Evolutionary conservation across 2,329 filamentous ascomycete genomes (phyloP).

Genomic region (Davidsoniella eucalypti): DNA sequence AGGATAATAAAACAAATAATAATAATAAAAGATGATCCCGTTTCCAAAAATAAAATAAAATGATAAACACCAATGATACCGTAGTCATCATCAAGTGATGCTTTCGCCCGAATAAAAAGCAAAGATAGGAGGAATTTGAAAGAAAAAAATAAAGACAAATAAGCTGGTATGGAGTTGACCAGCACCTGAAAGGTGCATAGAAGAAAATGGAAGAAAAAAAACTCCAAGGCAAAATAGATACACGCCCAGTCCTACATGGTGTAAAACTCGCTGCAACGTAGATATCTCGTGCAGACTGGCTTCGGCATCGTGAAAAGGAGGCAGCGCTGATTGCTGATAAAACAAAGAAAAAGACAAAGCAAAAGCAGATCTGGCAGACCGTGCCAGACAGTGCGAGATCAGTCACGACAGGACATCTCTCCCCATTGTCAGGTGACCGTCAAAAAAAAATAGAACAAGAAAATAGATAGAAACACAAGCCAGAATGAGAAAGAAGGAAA

Average conservation of each 20-base stretch:
- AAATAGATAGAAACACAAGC: not conserved
- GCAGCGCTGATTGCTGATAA: not conserved
- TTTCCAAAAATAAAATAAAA: not conserved
- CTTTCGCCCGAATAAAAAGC: not conserved
- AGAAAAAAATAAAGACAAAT: not conserved
- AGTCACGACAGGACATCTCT: not conserved
- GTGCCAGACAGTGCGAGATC: too few species aligned
- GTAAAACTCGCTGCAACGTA: not conserved
- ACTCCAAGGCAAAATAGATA: slow-evolving; percentile 1
- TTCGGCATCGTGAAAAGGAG: not conserved
- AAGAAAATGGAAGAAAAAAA: slow-evolving; percentile 5
- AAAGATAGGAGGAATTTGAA: not conserved
- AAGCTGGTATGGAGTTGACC: not conserved
- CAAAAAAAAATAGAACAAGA: not conserved
- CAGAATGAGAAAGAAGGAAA: too few species aligned
- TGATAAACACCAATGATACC: not conserved
- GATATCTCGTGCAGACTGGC: not conserved
- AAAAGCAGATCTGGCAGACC: not conserved
- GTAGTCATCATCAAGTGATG: not conserved
- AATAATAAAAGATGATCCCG: not conserved
- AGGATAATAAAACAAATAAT: not conserved
- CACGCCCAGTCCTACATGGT: not conserved
- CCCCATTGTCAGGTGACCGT: slow-evolving; percentile 6
- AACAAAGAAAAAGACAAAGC: slow-evolving; percentile 1
- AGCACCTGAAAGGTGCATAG: not conserved